Base-by-base conservation (phyloP, 23 red algal species). In the Gracilaria caudata region DNA sequence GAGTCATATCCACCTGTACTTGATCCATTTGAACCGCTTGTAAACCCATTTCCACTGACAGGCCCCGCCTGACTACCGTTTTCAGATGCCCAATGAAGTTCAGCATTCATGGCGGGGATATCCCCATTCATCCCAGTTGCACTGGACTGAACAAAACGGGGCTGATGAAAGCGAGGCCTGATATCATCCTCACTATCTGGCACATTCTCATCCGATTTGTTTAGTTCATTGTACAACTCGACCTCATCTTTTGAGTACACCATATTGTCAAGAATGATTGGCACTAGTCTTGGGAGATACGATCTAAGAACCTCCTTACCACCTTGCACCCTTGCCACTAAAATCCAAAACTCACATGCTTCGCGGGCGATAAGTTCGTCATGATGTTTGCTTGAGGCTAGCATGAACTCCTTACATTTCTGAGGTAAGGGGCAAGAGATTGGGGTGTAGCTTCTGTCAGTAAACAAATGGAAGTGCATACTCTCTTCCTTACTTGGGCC, bases 281-380 rank as follows among this genome's bases (percentile, higher is more conserved):
- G 88, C 25, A 96, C 59, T 35, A 96, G 55, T 53, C 90, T 86
- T 12, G 82, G 76, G 14, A 96, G 78, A 45, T 63, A 92, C 3
- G 81, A 83, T 29, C 88, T 80, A 30, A 96, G 51, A 19, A 83
- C 66, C 19, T 85, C 65, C 43, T 58, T 71, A 49, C 53, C 82
- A 33, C 54, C 68, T 39, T 75, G 54, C 26, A 54, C 73, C 43
- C 54, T 59, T 40, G 88, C 64, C 53, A 86, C 82, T 17, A 82
- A 83, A 37, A 70, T 65, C 94, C 94, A 96, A 88, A 96, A 96
- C 83, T 96, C 94, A 51, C 76, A 93, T 73, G 94, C 94, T 33
- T 96, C 94, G 13, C 84, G 84, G 30, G 88, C 94, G 30, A 96
- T 82, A 2, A 76, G 51, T 41, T 81, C 47, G 39, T 82, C 74